A percentile compares a stretch with the other conserved stretches of the same genome.
phyloP scores from a whole-genome alignment of 257 asterid genomes.

The Solanum piurae region DNA sequence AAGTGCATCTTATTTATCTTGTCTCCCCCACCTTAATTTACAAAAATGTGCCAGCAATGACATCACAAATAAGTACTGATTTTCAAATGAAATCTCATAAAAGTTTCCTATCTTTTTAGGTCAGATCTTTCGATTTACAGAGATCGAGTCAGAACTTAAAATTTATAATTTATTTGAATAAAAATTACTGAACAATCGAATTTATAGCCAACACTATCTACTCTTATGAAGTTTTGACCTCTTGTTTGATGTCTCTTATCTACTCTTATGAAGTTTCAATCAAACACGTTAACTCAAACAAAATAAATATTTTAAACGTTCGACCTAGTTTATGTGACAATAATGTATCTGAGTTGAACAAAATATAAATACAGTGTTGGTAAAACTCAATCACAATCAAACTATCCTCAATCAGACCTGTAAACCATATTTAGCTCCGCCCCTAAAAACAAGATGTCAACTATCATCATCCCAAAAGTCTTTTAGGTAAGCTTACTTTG shows the following conservation, averaged over 20 bases:
- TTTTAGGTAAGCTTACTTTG: background rate
- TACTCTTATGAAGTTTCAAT: background rate
- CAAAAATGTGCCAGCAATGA: background rate
- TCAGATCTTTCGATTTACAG: background rate
- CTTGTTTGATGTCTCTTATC: background rate
- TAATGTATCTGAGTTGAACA: background rate
- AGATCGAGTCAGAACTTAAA: background rate
- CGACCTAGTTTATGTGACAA: background rate
- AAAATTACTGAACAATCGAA: rapidly evolving
- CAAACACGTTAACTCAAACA: background rate
- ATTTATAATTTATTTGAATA: background rate
- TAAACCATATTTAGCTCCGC: background rate
- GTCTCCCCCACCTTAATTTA: background rate
- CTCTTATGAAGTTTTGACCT: background rate
- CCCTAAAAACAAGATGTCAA: background rate
- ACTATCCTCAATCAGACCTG: rapidly evolving
- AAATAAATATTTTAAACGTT: background rate
- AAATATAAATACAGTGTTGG: background rate
- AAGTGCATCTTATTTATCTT: background rate
- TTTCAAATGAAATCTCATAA: background rate
- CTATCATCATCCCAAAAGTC: background rate
- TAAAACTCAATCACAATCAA: background rate
- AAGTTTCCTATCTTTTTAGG: background rate
- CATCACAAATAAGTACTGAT: background rate
- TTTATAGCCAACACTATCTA: background rate